Percentiles rank a stretch among this genome's conserved stretches.
Conservation (phyloP, 2,329 filamentous ascomycete species). For the Venturia oleaginea region DNA sequence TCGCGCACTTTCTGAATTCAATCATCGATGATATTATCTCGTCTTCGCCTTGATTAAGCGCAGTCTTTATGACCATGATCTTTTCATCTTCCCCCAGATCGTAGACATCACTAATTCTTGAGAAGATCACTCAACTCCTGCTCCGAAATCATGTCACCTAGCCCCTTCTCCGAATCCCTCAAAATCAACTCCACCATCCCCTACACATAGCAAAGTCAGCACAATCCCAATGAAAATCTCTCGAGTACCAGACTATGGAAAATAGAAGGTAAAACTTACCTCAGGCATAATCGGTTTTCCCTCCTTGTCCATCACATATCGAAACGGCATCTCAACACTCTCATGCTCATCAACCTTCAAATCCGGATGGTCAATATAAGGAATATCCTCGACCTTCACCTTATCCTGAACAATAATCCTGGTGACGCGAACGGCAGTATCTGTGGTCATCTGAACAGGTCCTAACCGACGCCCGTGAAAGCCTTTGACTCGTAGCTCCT, state of each 20-base stretch:
- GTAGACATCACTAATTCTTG: background rate
- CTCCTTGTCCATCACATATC: constrained; percentile 71
- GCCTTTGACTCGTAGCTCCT: constrained; percentile 89
- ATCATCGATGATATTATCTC: too few relatives aligned
- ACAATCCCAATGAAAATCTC: background rate
- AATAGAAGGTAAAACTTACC: constrained; percentile 39
- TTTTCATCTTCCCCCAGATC: background rate
- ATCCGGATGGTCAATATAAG: constrained; percentile 81
- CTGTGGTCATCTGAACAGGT: constrained; percentile 95
- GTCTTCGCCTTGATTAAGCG: too few relatives aligned
- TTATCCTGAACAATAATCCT: constrained; percentile 78
- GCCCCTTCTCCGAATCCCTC: constrained; percentile 85
- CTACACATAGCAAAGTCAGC: constrained; percentile 36
- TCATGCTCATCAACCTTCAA: constrained; percentile 85
- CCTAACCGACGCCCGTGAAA: constrained; percentile 81
- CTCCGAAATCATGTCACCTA: constrained; percentile 63
- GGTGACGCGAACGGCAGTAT: constrained; percentile 91
- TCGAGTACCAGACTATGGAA: background rate
- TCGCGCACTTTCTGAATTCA: background rate
- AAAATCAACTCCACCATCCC: constrained; percentile 93
- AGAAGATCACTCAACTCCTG: background rate
- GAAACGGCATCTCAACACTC: constrained; percentile 95
- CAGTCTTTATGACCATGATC: background rate
- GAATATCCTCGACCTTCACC: constrained; percentile 65
- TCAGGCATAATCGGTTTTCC: constrained; percentile 85